Percentiles rank a stretch among this genome's conserved stretches.
phyloP scores from a whole-genome alignment of 495 filamentous ascomycete species.

The Lineolata rhizophorae region DNA sequence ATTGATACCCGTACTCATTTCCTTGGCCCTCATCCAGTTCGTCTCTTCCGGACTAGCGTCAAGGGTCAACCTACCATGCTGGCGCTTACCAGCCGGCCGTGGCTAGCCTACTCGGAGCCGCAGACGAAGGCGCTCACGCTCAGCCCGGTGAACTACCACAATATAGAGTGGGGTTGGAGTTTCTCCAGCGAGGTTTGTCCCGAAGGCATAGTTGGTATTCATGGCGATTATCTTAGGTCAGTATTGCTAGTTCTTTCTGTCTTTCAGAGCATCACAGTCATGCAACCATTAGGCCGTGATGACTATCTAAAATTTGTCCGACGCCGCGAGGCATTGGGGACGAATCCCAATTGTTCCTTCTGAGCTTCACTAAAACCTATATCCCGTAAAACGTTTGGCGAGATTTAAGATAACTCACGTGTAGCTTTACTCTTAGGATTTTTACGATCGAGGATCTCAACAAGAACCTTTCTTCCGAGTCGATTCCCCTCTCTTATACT shows the following conservation, averaged over 20 bases:
- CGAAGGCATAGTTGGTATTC: conserved; percentile 91
- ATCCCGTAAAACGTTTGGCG: not conserved
- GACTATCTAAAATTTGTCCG: conserved; percentile 15
- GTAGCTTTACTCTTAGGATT: conserved; percentile 33
- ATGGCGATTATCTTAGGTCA: conserved; percentile 72
- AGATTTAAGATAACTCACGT: conserved; percentile 1
- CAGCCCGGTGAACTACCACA: conserved; percentile 69
- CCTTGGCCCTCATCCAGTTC: conserved; percentile 69
- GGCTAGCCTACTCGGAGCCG: conserved; percentile 77
- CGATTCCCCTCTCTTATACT: conserved; percentile 73
- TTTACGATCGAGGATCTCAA: conserved; percentile 75
- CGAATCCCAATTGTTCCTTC: conserved; percentile 60
- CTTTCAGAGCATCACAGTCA: conserved; percentile 40
- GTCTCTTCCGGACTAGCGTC: conserved; percentile 68
- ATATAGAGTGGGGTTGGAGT: conserved; percentile 86
- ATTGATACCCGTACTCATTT: conserved; percentile 89
- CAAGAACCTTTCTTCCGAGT: conserved; percentile 72
- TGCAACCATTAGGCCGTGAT: conserved; percentile 14
- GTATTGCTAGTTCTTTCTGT: conserved; percentile 20
- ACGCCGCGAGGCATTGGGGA: conserved; percentile 31
- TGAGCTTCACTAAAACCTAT: conserved; percentile 17
- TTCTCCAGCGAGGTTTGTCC: conserved; percentile 85
- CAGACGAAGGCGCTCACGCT: conserved; percentile 71
- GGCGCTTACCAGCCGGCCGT: conserved; percentile 73
- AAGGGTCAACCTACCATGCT: conserved; percentile 72